phyloP scores from a whole-genome alignment of 1,284 basidiomycete genomes.

The Sphagnurus paluster region DNA sequence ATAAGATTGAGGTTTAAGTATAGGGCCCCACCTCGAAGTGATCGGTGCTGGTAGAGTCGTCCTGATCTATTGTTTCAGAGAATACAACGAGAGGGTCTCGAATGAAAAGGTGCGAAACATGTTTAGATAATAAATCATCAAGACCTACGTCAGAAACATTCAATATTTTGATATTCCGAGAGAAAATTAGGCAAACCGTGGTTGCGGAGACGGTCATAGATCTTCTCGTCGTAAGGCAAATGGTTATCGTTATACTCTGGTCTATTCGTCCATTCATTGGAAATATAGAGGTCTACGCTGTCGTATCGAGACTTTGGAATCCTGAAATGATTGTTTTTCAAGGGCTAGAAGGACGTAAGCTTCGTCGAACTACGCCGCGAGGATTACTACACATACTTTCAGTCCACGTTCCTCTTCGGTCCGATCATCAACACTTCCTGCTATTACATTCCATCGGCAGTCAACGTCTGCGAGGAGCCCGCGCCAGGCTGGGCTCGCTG shows the following conservation, averaged over 20 bases:
- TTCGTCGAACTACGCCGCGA: constrained; percentile 4
- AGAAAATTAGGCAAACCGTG: constrained; percentile 55
- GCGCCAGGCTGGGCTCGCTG: constrained; percentile 92
- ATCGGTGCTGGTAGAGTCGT: constrained; percentile 85
- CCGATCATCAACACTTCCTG: constrained; percentile 95
- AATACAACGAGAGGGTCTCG: constrained; percentile 97
- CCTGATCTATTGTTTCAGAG: constrained; percentile 91
- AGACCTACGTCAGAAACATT: constrained; percentile 61
- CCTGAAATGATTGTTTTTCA: constrained; percentile 69
- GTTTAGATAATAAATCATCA: constrained; percentile 86
- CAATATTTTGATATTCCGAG: constrained; percentile 3
- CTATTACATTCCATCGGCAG: constrained; percentile 98
- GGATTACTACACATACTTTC: constrained; percentile 50
- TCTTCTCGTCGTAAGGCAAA: constrained; percentile 77
- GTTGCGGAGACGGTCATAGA: constrained; percentile 70
- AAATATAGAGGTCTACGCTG: constrained; percentile 94
- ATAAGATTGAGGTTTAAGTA: not conserved
- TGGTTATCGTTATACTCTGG: constrained; percentile 92
- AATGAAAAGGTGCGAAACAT: constrained; percentile 96
- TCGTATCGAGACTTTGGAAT: constrained; percentile 98
- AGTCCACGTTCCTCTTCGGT: constrained; percentile 92
- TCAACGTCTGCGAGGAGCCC: constrained; percentile 97
- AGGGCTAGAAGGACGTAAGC: constrained; percentile 52
- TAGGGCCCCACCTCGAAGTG: constrained; percentile 83
- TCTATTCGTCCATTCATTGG: constrained; percentile 83